Conservation (phyloP, 331 rosid genomes). For the Rhamnella rubrinervis region DNA sequence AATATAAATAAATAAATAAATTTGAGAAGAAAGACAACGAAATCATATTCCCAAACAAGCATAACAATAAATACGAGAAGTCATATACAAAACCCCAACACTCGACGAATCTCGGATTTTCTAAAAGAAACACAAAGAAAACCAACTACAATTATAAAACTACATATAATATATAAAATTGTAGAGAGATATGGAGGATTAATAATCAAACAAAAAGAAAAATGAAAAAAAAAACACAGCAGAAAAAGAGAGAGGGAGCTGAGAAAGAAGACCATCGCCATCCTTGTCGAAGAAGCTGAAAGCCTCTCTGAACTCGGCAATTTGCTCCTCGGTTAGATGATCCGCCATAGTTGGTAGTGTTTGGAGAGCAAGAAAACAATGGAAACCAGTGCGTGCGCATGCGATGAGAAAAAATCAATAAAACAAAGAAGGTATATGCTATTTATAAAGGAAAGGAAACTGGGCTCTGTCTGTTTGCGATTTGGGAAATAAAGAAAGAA, state of each 20-base stretch:
- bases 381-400: not conserved
- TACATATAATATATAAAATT: not conserved
- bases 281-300: slow-evolving; percentile 93
- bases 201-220: not conserved
- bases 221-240: no score
- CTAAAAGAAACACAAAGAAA: no score
- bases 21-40: no score
- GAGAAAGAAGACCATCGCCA: slow-evolving; percentile 75
- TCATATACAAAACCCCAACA: no score
- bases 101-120: no score
- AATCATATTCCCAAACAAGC: no score
- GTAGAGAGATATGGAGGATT: not conserved
- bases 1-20: no score
- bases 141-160: not conserved
- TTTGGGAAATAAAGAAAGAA: no score
- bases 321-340: slow-evolving; percentile 25
- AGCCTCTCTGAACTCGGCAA: slow-evolving; percentile 76
- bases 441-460: not conserved
- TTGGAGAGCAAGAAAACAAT: not conserved
- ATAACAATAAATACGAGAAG: no score
- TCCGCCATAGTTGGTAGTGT: slow-evolving; percentile 16
- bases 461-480: no score
- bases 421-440: not conserved
- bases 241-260: slow-evolving; percentile 34
- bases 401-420: not conserved